Conservation (phyloP, 441 rosid species). For the Gossypium lobatum region DNA sequence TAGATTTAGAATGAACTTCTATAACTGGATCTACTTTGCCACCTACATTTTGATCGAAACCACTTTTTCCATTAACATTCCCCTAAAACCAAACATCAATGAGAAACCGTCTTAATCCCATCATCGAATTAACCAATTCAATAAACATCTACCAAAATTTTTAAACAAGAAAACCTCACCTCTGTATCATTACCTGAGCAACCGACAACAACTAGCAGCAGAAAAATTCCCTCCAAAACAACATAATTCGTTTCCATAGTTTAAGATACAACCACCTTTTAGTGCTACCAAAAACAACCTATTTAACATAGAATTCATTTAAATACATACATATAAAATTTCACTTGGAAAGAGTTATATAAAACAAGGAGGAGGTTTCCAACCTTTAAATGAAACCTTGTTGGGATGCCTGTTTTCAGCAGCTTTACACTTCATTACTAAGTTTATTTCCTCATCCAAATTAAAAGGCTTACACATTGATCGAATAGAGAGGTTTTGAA, state of each 20-base stretch:
- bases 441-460: background rate
- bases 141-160: background rate
- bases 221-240: conserved; percentile 31
- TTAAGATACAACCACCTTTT: conserved; percentile 24
- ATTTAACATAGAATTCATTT: background rate
- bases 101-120: background rate
- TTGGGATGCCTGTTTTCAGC: background rate
- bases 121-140: background rate
- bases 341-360: background rate
- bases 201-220: conserved; percentile 28
- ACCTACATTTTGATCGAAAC: conserved; percentile 21
- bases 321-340: background rate
- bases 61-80: conserved; percentile 13
- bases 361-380: conserved; percentile 5
- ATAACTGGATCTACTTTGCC: conserved; percentile 16
- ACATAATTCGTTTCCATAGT: conserved; percentile 34
- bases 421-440: conserved; percentile 6
- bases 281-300: conserved; percentile 20
- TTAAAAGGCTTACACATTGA: background rate
- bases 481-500: background rate
- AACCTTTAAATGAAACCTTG: conserved; percentile 11
- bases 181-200: conserved; percentile 26
- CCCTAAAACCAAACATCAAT: conserved; percentile 26
- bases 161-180: conserved; percentile 29
- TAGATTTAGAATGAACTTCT: conserved; percentile 10